Conservation (phyloP, 768 basidiomycete genomes). For the Crepidotus variabilis region DNA sequence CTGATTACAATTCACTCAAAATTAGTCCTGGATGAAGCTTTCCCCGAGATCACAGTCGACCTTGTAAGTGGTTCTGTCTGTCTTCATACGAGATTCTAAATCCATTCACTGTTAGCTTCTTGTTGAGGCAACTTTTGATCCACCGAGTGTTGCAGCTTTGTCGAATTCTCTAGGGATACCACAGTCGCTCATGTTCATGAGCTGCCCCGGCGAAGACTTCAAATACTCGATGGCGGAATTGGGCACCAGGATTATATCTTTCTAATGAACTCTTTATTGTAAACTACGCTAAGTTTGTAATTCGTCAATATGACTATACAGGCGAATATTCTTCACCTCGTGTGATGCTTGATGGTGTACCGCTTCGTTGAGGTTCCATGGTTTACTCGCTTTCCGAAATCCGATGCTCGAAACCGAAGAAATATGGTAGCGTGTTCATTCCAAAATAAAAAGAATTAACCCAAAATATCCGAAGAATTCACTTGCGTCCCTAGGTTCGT, state of each 20-base stretch:
- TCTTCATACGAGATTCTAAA: neutral
- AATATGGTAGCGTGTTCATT: too few species aligned
- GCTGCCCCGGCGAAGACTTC: conserved; percentile 19
- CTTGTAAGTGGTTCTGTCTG: conserved; percentile 14
- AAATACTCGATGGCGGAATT: conserved; percentile 18
- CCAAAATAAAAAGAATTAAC: too few species aligned
- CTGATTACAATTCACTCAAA: conserved; percentile 1
- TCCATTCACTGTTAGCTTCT: conserved; percentile 11
- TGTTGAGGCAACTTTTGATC: conserved; percentile 20
- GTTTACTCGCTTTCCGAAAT: too few species aligned
- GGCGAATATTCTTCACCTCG: too few species aligned
- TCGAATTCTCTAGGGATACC: conserved; percentile 19
- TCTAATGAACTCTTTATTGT: conserved; percentile 3
- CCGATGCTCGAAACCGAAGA: too few species aligned
- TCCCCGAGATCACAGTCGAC: conserved; percentile 39
- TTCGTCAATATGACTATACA: too few species aligned
- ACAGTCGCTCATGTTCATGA: conserved; percentile 25
- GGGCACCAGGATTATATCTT: conserved; percentile 21
- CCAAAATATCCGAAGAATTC: too few species aligned
- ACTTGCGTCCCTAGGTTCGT: too few species aligned
- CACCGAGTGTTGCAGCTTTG: conserved; percentile 19
- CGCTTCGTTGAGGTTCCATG: too few species aligned
- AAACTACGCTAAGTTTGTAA: too few species aligned
- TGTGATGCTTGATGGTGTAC: too few species aligned
- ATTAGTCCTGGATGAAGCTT: conserved; percentile 42